These are phyloP conservation scores for Amniculicola lignicola DNA, from an alignment of 495 filamentous ascomycete genomes.

Conservation along the genomic window DNA sequence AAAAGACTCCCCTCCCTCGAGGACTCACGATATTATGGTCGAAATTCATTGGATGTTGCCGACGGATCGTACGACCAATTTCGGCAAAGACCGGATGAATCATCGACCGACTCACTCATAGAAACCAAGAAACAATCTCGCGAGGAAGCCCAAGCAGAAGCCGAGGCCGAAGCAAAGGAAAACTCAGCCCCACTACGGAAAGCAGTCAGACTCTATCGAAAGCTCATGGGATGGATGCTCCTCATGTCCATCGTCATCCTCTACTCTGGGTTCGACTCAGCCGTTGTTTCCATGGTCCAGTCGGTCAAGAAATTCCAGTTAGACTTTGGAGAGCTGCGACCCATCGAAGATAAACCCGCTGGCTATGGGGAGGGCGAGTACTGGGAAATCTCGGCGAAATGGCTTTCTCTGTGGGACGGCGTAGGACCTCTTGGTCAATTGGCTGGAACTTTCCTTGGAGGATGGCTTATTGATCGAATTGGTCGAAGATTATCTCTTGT, in stretches of 20 bases:
- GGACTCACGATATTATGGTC: no score
- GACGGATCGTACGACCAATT: no score
- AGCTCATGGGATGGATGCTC: conserved; percentile 3
- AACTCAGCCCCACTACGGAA: no score
- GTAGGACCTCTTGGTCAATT: conserved; percentile 14
- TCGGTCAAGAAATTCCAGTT: background rate
- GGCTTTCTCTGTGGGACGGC: conserved; percentile 13
- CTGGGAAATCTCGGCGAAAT: conserved; percentile 16
- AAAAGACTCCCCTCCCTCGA: no score
- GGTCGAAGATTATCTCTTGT: conserved; percentile 13
- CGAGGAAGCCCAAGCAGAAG: no score
- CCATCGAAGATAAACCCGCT: background rate
- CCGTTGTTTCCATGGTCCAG: background rate
- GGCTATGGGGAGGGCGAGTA: background rate
- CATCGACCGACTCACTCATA: no score
- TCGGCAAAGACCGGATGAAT: no score
- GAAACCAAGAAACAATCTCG: no score
- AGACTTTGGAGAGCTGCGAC: conserved; percentile 5
- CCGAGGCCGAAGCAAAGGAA: no score
- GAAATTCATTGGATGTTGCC: no score
- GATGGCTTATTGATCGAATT: conserved; percentile 7
- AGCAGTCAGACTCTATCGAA: conserved; percentile 8
- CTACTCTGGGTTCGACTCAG: conserved; percentile 8
- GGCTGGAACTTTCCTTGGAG: background rate
- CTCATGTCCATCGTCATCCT: conserved; percentile 8